Conservation (phyloP, 1,284 basidiomycete genomes). For the Cronartium quercuum region DNA sequence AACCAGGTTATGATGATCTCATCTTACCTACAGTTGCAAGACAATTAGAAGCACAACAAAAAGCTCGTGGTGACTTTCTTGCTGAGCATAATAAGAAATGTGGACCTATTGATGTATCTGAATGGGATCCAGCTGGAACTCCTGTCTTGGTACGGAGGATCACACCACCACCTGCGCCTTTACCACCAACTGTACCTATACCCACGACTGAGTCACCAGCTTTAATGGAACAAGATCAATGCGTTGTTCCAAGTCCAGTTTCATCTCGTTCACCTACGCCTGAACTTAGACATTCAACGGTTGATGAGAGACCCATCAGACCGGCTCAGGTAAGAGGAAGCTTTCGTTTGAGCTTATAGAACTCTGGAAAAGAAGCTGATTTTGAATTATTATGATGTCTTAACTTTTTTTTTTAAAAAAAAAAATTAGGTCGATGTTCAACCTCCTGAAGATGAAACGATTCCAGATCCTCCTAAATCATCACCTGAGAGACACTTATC, state of each 20-base stretch:
- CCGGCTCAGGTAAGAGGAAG: background rate
- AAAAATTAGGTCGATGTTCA: too few species aligned
- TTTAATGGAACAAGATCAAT: background rate
- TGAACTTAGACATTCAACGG: background rate
- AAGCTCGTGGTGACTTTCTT: background rate
- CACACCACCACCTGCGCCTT: background rate
- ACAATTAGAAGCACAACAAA: slow-evolving; percentile 26
- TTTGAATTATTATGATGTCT: too few species aligned
- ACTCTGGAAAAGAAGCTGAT: too few species aligned
- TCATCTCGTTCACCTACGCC: background rate
- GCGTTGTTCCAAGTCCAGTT: background rate
- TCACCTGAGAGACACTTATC: too few species aligned
- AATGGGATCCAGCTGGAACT: background rate
- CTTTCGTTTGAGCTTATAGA: too few species aligned
- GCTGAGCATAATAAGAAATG: background rate
- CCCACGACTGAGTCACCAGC: too few species aligned
- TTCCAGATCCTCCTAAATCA: too few species aligned
- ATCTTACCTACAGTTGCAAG: slow-evolving; percentile 34
- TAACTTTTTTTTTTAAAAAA: too few species aligned
- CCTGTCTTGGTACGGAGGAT: background rate
- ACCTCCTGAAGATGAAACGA: too few species aligned
- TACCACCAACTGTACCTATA: background rate
- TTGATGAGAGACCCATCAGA: background rate
- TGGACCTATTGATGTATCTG: background rate
- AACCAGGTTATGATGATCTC: slow-evolving; percentile 28